These are phyloP conservation scores for Nicotiana knightiana DNA, from an alignment of 257 asterid species.

Conservation along the genomic window DNA sequence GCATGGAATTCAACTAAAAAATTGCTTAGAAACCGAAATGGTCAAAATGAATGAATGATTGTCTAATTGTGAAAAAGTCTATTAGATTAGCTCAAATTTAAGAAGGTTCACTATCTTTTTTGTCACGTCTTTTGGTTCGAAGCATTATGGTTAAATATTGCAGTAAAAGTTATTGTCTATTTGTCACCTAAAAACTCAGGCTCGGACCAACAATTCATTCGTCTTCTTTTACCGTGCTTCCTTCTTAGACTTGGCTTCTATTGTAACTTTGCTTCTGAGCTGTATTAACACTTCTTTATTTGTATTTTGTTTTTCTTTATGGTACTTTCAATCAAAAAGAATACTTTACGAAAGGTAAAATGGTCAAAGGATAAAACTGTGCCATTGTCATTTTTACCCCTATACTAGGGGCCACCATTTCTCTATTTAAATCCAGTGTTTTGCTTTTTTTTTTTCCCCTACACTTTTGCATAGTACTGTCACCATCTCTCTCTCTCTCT, in stretches of 20 bases:
- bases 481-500: background rate
- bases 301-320: background rate
- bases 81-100: background rate
- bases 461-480: constrained; percentile 14
- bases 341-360: background rate
- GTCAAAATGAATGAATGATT: background rate
- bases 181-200: background rate
- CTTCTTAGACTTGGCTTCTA: background rate
- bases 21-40: background rate
- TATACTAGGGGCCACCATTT: background rate
- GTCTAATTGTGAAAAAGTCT: background rate
- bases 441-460: background rate
- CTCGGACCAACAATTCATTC: background rate
- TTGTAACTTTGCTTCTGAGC: background rate
- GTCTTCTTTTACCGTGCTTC: background rate
- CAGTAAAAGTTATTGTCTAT: no score
- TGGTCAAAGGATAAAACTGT: background rate
- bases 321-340: background rate
- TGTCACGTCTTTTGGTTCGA: no score
- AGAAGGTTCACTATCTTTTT: background rate
- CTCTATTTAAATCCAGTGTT: background rate
- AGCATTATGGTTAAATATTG: background rate
- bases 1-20: background rate
- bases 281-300: background rate
- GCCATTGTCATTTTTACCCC: background rate